A percentile compares a stretch with the other conserved stretches of the same genome.
Evolutionary conservation across 257 asterid species (phyloP).

Genomic region (Craterostigma plantagineum): DNA sequence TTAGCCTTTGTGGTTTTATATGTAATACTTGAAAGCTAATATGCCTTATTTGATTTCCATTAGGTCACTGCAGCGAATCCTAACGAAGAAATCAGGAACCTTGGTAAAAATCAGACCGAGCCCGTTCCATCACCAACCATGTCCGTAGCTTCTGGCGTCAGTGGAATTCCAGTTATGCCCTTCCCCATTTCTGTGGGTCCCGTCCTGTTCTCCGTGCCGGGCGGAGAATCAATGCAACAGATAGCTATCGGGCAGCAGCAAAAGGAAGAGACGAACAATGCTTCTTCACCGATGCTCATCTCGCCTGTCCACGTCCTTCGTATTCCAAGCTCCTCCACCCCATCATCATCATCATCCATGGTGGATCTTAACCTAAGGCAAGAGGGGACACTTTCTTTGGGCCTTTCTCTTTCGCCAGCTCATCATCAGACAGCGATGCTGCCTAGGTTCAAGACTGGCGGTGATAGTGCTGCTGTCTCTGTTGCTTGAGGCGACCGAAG

Average conservation of each 20-base stretch:
- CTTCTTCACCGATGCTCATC: slow-evolving; percentile 5
- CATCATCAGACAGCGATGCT: slow-evolving; percentile 11
- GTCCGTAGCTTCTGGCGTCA: slow-evolving; percentile 8
- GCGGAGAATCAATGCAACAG: slow-evolving; percentile 20
- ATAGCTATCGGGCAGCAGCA: slow-evolving; percentile 5
- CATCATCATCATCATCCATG: too few species aligned
- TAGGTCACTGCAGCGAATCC: slow-evolving; percentile 53
- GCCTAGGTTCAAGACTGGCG: too few species aligned
- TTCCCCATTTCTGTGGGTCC: slow-evolving; percentile 22
- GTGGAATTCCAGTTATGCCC: slow-evolving; percentile 12
- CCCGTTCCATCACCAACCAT: slow-evolving; percentile 11
- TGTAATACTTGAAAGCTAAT: background rate
- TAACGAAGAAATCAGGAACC: slow-evolving; percentile 23
- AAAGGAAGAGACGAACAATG: too few species aligned
- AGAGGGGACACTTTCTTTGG: slow-evolving; percentile 18
- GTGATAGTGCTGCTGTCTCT: too few species aligned
- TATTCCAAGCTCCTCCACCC: slow-evolving; percentile 10
- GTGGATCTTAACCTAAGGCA: slow-evolving; percentile 29
- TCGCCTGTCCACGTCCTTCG: slow-evolving; percentile 16
- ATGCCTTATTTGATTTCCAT: background rate
- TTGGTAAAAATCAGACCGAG: slow-evolving; percentile 15
- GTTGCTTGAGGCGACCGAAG: too few species aligned
- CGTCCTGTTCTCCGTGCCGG: slow-evolving; percentile 28
- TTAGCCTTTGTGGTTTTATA: too few species aligned
- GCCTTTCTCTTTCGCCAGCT: slow-evolving; percentile 24